phyloP scores from a whole-genome alignment of 164 flowering plant species.

The Saururus chinensis region DNA sequence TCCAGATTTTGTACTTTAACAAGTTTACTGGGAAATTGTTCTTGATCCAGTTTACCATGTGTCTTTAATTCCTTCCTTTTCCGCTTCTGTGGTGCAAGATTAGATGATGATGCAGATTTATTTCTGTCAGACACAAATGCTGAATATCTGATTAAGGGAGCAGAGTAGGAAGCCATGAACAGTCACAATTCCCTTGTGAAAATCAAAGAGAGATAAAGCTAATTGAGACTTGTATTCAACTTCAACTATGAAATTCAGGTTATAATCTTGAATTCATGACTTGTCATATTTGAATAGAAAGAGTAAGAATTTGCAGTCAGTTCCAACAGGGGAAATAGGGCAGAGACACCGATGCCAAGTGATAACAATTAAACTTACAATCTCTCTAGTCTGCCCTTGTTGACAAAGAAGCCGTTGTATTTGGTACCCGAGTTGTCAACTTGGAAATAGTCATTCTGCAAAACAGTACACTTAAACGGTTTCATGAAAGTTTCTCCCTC shows the following conservation, averaged over 20 bases:
- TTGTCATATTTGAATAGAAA: no score
- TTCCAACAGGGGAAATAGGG: no score
- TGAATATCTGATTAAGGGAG: neutral
- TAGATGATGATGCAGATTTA: slow-evolving; percentile 36
- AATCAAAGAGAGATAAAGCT: no score
- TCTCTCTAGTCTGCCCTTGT: slow-evolving; percentile 83
- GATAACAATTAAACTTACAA: slow-evolving; percentile 37
- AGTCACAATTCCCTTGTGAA: neutral
- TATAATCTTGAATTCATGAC: no score
- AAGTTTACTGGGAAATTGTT: slow-evolving; percentile 33
- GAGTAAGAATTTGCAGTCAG: no score
- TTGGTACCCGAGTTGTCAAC: slow-evolving; percentile 82
- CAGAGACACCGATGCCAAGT: no score
- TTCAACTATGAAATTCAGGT: no score
- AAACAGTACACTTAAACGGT: no score
- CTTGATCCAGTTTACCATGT: slow-evolving; percentile 34
- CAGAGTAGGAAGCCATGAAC: neutral
- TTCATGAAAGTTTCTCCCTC: neutral
- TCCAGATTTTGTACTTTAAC: slow-evolving; percentile 37
- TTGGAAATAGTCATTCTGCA: slow-evolving; percentile 96
- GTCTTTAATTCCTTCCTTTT: slow-evolving; percentile 57
- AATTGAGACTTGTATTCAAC: no score
- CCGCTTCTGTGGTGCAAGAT: slow-evolving; percentile 72
- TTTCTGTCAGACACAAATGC: slow-evolving; percentile 19
- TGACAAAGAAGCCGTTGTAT: slow-evolving; percentile 92